A percentile compares a stretch with the other conserved stretches of the same genome.
These are phyloP conservation scores for Coemansia sp. DNA, from an alignment of 192 early-diverging fungal genomes.

Conservation along the genomic window DNA sequence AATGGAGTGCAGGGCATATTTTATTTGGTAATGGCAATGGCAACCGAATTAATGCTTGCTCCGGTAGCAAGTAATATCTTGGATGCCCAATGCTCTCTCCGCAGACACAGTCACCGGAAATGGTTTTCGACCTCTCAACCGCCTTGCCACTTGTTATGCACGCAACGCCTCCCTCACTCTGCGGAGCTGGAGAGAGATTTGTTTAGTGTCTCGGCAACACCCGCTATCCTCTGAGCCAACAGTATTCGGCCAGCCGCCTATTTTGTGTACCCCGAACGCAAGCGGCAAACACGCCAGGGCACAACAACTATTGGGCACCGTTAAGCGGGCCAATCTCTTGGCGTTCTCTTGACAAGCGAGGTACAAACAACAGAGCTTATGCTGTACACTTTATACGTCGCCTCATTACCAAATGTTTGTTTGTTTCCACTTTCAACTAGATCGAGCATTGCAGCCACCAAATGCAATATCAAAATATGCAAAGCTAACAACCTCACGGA, in stretches of 20 bases:
- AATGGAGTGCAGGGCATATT: background rate
- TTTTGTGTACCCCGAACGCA: constrained; percentile 1
- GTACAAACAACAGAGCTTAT: constrained; percentile 6
- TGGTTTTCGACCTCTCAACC: background rate
- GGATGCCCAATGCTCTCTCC: background rate
- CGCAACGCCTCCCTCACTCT: background rate
- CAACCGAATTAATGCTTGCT: constrained; percentile 1
- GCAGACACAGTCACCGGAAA: background rate
- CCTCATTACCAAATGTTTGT: background rate
- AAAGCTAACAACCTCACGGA: background rate
- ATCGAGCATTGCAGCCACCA: background rate
- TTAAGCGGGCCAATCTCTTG: background rate
- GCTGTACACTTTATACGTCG: background rate
- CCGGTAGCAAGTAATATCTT: background rate
- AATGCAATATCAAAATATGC: background rate
- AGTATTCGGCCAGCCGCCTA: background rate
- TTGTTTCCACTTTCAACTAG: too few relatives aligned
- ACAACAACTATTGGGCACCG: background rate
- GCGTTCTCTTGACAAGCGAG: background rate
- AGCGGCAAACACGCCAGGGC: background rate
- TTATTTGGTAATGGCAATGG: background rate
- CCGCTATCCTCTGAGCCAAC: background rate
- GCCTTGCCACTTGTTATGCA: background rate
- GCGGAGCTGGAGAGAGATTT: background rate
- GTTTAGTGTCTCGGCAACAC: background rate